Evolutionary conservation across 768 basidiomycete genomes (phyloP).

Genomic region (Agrocybe praecox): DNA sequence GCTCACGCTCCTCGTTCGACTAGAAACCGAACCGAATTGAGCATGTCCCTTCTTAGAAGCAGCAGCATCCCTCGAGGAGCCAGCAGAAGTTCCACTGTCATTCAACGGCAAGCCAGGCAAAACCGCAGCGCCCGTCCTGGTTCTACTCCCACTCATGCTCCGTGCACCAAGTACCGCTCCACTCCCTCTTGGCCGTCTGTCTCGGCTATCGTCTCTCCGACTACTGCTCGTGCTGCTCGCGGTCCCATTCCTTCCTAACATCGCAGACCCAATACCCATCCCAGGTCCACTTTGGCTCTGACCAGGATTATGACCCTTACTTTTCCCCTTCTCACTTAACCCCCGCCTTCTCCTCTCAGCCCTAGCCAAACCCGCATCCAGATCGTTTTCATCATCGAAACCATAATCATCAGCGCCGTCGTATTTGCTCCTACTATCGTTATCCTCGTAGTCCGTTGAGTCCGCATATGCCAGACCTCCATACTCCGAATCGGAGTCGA

Average conservation of each 20-base stretch:
- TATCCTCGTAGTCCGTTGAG: slow-evolving; percentile 46
- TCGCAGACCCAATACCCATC: neutral
- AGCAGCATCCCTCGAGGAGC: slow-evolving; percentile 14
- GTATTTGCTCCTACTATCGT: slow-evolving; percentile 18
- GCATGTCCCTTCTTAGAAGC: slow-evolving; percentile 10
- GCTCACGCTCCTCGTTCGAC: slow-evolving; percentile 14
- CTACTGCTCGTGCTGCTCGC: neutral
- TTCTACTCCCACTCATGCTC: neutral
- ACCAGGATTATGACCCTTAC: neutral
- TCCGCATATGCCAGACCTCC: slow-evolving; percentile 55
- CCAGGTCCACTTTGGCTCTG: neutral
- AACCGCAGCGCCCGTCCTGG: neutral
- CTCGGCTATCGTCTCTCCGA: neutral
- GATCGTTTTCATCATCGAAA: slow-evolving; percentile 10
- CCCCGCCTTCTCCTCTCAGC: slow-evolving; percentile 18
- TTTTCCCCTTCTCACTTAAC: neutral
- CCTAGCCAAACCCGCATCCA: neutral
- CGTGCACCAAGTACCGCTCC: neutral
- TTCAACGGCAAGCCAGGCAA: neutral
- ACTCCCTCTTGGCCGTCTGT: neutral
- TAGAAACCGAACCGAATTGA: slow-evolving; percentile 9
- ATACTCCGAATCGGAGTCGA: slow-evolving; percentile 44
- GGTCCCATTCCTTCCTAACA: neutral
- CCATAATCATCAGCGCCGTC: slow-evolving; percentile 8
- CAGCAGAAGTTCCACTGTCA: neutral